Percentiles rank a stretch among this genome's conserved stretches.
phyloP scores from a whole-genome alignment of 2,329 filamentous ascomycete genomes.

The Fusarium dimerum region DNA sequence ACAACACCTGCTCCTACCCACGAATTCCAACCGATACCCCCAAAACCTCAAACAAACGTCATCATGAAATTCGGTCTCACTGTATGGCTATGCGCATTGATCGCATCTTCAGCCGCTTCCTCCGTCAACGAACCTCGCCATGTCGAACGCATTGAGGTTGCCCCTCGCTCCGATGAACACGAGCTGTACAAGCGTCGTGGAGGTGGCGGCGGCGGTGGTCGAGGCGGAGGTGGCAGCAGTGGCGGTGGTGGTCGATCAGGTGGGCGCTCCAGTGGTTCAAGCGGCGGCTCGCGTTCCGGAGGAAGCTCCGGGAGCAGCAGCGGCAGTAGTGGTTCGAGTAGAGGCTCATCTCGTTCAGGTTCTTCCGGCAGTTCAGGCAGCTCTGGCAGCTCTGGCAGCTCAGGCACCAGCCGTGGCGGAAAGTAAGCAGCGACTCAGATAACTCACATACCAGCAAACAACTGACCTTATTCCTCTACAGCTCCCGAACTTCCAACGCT shows the following conservation, averaged over 20 bases:
- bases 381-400: constrained; percentile 2
- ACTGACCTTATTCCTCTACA: background rate
- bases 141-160: constrained; percentile 25
- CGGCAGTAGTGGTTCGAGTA: constrained; percentile 3
- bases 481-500: constrained; percentile 26
- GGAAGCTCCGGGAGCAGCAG: constrained; percentile 4
- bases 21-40: background rate
- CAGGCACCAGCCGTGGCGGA: constrained; percentile 1
- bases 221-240: constrained; percentile 39
- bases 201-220: constrained; percentile 55
- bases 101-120: constrained; percentile 29
- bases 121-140: constrained; percentile 25
- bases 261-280: constrained; percentile 14
- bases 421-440: constrained; percentile 7
- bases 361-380: constrained; percentile 6
- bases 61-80: constrained; percentile 36
- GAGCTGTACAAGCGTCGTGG: constrained; percentile 63
- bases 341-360: constrained; percentile 22
- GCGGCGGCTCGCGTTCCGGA: constrained; percentile 11
- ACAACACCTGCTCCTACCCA: background rate
- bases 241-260: constrained; percentile 16
- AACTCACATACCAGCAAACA: background rate
- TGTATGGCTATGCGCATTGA: constrained; percentile 31
- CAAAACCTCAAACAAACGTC: constrained; percentile 2
- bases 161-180: constrained; percentile 33